Base-by-base conservation (phyloP, 148 eudicot genomes). In the Rhododendron vialii region DNA sequence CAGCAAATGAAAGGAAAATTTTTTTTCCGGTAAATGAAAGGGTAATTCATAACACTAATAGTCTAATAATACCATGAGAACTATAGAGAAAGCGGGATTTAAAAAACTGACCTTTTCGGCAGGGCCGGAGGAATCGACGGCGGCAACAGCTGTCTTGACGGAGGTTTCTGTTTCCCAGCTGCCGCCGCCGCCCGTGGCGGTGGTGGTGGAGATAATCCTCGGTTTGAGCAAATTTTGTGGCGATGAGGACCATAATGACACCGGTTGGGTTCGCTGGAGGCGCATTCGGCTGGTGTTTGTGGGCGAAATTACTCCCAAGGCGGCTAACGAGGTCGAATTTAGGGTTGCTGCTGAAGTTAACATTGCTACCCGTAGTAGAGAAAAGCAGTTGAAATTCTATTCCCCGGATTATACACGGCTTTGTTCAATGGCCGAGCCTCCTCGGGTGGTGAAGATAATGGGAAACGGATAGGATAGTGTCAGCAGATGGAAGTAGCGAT, bases 121-220 rank as follows among this genome's bases (percentile, higher is more conserved):
- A 5, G 92, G 88, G 57, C 75, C 88, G 1, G 94, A 88, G 69
- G 92, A 91, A 80, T 89, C 91, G 20, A 87, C 90, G 10, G 92
- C 90, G 7, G 94, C 91, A 30, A 92, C 92, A 30, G 92, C 71
- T 51, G 90, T 89, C 88, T 80, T 89, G 4, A 90, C 76, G 14
- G 90, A 67, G 81, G 86, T 78, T 13, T 28, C 51, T 61, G 73
- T 38, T 80, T 85, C 88, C 88, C 90, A 81, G 83, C 30, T n/a
- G 71, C 67, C 51, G 81, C 57, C 48, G 85, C 51, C 18, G 78
- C 59, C n/a, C 4, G 28, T 48, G 14, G 55, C 14, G 78, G 79
- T 69, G 80, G 79, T 30, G 47, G 33, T 30, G 78, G 35, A 77
- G 35, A 35, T 35, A 78, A 57, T 43, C 59, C 20, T 81, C 51